Evolutionary conservation across 495 filamentous ascomycete species (phyloP).

Genomic region (Penicillium antarcticum): DNA sequence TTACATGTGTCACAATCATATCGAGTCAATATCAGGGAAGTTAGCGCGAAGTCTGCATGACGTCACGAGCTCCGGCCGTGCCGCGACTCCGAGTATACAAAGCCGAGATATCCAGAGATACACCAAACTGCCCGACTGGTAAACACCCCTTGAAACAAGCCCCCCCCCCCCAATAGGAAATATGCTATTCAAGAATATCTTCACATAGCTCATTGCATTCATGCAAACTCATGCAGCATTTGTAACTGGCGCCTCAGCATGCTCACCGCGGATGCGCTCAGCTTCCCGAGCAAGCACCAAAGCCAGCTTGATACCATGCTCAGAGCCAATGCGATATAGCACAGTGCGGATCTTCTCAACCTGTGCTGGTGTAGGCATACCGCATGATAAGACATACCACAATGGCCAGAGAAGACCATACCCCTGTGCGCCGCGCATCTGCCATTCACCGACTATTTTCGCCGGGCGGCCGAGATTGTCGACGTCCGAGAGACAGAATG

Average conservation of each 20-base stretch:
- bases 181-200: too few species aligned
- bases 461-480: conserved; percentile 32
- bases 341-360: conserved; percentile 25
- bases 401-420: conserved; percentile 43
- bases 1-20: too few species aligned
- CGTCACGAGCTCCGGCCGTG: too few species aligned
- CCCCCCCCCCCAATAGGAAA: too few species aligned
- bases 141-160: too few species aligned
- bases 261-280: conserved; percentile 5
- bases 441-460: conserved; percentile 6
- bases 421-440: conserved; percentile 31
- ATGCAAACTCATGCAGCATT: too few species aligned
- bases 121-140: too few species aligned
- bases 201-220: too few species aligned
- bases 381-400: conserved; percentile 39
- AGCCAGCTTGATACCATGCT: conserved; percentile 38
- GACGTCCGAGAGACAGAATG: conserved; percentile 36
- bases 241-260: neutral
- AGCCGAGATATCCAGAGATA: too few species aligned
- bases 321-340: conserved; percentile 29
- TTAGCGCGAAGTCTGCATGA: too few species aligned
- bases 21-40: too few species aligned
- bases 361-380: conserved; percentile 33
- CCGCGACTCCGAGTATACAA: too few species aligned
- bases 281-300: conserved; percentile 31